Base-by-base conservation (phyloP, 164 flowering plant species). In the Sedum album region DNA sequence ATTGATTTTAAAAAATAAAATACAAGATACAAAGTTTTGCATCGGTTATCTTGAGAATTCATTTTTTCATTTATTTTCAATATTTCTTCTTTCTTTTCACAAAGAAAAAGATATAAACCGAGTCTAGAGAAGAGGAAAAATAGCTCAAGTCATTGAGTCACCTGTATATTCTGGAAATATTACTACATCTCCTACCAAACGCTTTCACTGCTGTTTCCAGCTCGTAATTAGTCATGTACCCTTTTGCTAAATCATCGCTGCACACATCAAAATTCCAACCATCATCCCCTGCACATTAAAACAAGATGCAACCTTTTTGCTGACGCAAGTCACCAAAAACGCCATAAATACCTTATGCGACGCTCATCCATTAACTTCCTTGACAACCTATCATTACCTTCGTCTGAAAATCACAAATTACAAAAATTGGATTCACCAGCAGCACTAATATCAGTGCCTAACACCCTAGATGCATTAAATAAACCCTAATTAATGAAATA, bases 91-190 rank as follows among this genome's bases (percentile, higher is more conserved):
- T 17, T 44, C 48, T 44, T 11, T 44, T 14, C 18, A 44, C 18
- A 44, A 15, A 5, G 11, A 3, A 13, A 2, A 0, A 31, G 36
- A 26, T 31, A 14, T 20, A 53, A 67, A 42, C 11, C 26, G 26
- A 31, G 28, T 17, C 25, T 65, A 44, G 11, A 6, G 20, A n/a
- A 48, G 28, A 4, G 2, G 7, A 57, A 9, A 4, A 20, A 15
- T 18, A 11, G 2, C 41, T 21, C 48, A 67, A 51, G 66, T 11
- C 18, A 57, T 3, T 60, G 9, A 80, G 61, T 78, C 76, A 92
- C 98, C 96, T 92, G 85, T 93, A 93, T 28, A 88, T 79, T 71
- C 87, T 77, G 38, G 95, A 86, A 78, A 93, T 88, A 49, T 78
- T 79, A 60, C 88, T 79, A 77, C 98, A 90, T 71, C 89, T 85